Base-by-base conservation (phyloP, 139 green algal species). In the Zygnema circumcarinatum region DNA sequence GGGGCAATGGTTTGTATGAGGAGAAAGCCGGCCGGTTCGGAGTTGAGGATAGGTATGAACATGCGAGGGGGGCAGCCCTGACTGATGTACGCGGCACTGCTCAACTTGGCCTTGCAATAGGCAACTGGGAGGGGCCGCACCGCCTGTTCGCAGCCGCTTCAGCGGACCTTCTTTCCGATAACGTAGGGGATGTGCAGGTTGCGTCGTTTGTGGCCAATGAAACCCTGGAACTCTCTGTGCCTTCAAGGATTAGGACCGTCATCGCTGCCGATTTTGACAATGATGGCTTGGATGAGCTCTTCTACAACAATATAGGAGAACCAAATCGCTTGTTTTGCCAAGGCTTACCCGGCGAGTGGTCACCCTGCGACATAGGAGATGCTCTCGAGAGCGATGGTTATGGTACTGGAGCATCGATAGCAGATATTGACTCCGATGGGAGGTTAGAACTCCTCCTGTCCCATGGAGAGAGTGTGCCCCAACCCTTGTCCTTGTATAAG, bases 181-280 rank as follows among this genome's bases (percentile, higher is more conserved):
- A 41, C 3, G 16, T 25, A 62, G 16, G 20, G 2, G 41, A 78
- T 16, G 35, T n/a, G 7, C 7, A 78, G 16, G 16, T 11, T 16
- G 7, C 69, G 7, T 78, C 74, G 2, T 89, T 89, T 78, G 35
- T 7, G 3, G 84, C 81, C 56, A 21, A 33, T n/a, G 84, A 56
- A 38, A 42, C 41, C 1, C 62, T 2, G 2, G 74, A 38, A 31
- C 67, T 89, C 53, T 36, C 74, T 1, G 1, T 29, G 72, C 84
- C 84, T 1, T 68, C 39, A 2, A 38, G 73, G 1, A 39, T 89
- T 25, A n/a, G 82, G 1, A 90, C 85, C n/a, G 78, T 90, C 21
- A 87, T 90, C 35, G 62, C 76, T n/a, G 85, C 85, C 25, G 85
- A 90, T 69, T 90, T 90, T 67, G 85, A 90, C 79, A 90, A 90